Evolutionary conservation across 2,329 filamentous ascomycete species (phyloP), one percentile per base, ranked within the genome.

Genomic region (Colletotrichum falcatum): DNA sequence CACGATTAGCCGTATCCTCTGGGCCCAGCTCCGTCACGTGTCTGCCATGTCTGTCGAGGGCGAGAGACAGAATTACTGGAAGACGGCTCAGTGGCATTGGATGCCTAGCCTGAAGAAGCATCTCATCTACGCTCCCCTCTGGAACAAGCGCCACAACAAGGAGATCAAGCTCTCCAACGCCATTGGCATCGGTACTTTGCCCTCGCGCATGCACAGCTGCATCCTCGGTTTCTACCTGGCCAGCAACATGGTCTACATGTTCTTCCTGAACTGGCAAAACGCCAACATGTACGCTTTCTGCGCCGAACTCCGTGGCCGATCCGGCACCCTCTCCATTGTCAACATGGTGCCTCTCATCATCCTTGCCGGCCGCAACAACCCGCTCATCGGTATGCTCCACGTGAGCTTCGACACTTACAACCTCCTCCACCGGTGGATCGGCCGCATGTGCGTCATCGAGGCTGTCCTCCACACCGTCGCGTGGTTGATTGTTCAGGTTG

Each of bases 401-500:
- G 92, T 98, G 79, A 95, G 93, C 80, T 99, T 98, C 82, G 96
- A 98, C 80, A 97, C 95, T 0, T 98, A 97, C 86, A 98, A 98
- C 79, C 90, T 84, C 11, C 76, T 84, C n/a, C 83, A 84, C 72
- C 81, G 93, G 73, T 96, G 93, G 93, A 87, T 94, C 73, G 94
- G 93, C 48, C 88, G 93, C 42, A 89, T 95, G 55, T 88, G 92
- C 60, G 89, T 94, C 37, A 73, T 91, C 3, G 90, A 95, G 78
- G 82, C 87, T 37, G 76, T 94, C 62, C 83, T 91, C 4, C 94
- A 97, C 81, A 91, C 90, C 7, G 77, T 89, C 39, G 88, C 89
- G 49, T 98, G 94, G 93, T 83, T 89, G 28, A 87, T 93, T 74
- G 93, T 94, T 67, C 91, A 90, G 73, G 84, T 90, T 20, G 85